Percentiles rank a stretch among this genome's conserved stretches.
Evolutionary conservation across 305 asterid genomes (phyloP).

Genomic region (Andrographis paniculata): DNA sequence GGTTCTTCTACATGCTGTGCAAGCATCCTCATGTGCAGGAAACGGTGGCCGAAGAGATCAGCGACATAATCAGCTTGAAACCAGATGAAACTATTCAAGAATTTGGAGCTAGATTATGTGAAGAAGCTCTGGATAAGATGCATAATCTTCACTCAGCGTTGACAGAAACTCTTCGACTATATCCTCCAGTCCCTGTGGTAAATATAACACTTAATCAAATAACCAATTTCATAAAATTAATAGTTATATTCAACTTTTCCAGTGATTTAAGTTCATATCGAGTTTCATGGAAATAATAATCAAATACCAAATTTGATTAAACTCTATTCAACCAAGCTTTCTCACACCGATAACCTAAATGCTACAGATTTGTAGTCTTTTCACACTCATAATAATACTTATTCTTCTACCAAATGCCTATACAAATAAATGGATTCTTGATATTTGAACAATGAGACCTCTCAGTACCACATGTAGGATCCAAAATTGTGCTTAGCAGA

Average conservation of each 20-base stretch:
- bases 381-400: too few species aligned
- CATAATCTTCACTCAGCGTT: conserved; percentile 66
- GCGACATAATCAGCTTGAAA: conserved; percentile 12
- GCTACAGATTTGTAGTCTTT: too few species aligned
- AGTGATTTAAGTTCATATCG: too few species aligned
- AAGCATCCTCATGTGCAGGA: conserved; percentile 54
- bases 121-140: conserved; percentile 54
- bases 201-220: background rate
- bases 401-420: too few species aligned
- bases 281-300: too few species aligned
- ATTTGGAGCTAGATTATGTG: conserved; percentile 34
- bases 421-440: too few species aligned
- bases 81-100: conserved; percentile 17
- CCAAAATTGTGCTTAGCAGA: conserved; percentile 51
- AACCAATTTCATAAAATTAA: too few species aligned
- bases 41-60: conserved; percentile 34
- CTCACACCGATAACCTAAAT: too few species aligned
- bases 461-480: conserved; percentile 24
- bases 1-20: conserved; percentile 71
- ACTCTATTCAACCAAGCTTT: too few species aligned
- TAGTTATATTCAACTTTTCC: too few species aligned
- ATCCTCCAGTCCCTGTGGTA: conserved; percentile 83
- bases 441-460: too few species aligned
- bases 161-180: conserved; percentile 64
- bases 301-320: too few species aligned